These are phyloP conservation scores for Fusarium mundagurra DNA, from an alignment of 2,329 filamentous ascomycete genomes.

Conservation along the genomic window DNA sequence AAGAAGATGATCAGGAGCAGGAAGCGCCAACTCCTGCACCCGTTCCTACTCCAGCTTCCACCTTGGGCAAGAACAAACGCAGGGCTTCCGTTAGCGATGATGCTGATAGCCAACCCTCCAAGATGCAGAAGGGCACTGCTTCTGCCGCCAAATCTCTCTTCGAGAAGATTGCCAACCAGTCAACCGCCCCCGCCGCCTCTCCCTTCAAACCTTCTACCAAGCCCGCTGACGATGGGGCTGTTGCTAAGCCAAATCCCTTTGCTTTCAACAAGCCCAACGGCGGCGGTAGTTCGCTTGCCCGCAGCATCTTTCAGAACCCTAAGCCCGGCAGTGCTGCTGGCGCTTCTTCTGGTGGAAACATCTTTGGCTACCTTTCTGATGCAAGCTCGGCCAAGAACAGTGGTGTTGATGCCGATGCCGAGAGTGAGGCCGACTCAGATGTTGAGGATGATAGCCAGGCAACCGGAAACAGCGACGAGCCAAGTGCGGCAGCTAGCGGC, in stretches of 20 bases:
- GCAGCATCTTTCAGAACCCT: constrained; percentile 55
- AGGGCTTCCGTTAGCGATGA: constrained; percentile 59
- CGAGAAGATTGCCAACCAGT: constrained; percentile 65
- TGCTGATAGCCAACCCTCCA: constrained; percentile 60
- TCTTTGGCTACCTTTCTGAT: constrained; percentile 70
- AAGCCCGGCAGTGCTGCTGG: constrained; percentile 46
- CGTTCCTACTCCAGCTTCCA: constrained; percentile 40
- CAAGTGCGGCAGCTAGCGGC: constrained; percentile 54
- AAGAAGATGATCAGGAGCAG: constrained; percentile 53
- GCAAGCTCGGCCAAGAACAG: constrained; percentile 65
- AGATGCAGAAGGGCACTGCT: constrained; percentile 61
- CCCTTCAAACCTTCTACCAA: constrained; percentile 48
- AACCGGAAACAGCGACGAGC: constrained; percentile 55
- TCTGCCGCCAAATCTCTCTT: constrained; percentile 67
- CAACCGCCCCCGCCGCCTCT: constrained; percentile 48
- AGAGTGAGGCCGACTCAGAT: constrained; percentile 58
- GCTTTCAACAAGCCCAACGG: constrained; percentile 50
- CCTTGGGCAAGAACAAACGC: constrained; percentile 61
- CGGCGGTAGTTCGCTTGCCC: constrained; percentile 47
- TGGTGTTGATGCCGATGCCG: constrained; percentile 58
- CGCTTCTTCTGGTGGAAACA: constrained; percentile 54
- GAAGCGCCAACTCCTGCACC: constrained; percentile 50
- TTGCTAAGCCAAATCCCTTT: constrained; percentile 48
- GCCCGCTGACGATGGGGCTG: constrained; percentile 38
- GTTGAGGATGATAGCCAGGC: constrained; percentile 54